These are phyloP conservation scores for Termitomyces sp. DNA, from an alignment of 768 basidiomycete species.

Conservation along the genomic window DNA sequence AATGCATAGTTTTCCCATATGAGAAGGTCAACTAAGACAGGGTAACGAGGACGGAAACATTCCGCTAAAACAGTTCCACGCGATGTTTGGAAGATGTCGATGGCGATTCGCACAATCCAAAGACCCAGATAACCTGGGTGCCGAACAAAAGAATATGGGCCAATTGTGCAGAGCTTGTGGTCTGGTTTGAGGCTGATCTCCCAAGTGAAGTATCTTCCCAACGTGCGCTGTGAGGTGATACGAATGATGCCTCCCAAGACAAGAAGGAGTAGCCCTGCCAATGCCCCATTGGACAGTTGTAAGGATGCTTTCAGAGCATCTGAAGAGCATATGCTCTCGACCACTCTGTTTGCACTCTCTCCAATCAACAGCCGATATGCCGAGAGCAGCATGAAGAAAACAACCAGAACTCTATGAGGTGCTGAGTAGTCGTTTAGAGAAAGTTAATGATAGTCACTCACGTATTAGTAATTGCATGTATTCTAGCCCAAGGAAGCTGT, in stretches of 20 bases:
- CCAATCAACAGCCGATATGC: neutral
- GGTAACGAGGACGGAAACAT: neutral
- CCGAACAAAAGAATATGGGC: slow-evolving; percentile 5
- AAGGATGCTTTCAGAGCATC: no score
- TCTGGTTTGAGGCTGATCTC: slow-evolving; percentile 6
- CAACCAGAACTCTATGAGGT: no score
- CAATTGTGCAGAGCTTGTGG: slow-evolving; percentile 6
- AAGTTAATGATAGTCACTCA: neutral
- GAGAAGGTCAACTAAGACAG: neutral
- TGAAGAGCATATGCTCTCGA: neutral
- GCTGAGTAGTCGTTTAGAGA: neutral
- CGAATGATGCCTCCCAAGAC: neutral
- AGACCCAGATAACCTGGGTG: slow-evolving; percentile 9
- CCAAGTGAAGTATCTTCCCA: slow-evolving; percentile 10
- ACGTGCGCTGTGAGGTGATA: neutral
- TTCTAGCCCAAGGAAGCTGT: slow-evolving; percentile 1
- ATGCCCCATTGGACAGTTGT: neutral
- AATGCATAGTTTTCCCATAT: neutral
- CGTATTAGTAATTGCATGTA: slow-evolving; percentile 1
- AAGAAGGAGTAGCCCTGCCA: neutral
- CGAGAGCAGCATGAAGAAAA: neutral
- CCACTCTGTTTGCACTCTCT: no score
- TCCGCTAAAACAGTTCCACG: neutral
- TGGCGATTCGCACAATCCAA: neutral
- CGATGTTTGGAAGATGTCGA: slow-evolving; percentile 2